Base-by-base conservation (phyloP, 345 rosid species). In the Ricinus communis region DNA sequence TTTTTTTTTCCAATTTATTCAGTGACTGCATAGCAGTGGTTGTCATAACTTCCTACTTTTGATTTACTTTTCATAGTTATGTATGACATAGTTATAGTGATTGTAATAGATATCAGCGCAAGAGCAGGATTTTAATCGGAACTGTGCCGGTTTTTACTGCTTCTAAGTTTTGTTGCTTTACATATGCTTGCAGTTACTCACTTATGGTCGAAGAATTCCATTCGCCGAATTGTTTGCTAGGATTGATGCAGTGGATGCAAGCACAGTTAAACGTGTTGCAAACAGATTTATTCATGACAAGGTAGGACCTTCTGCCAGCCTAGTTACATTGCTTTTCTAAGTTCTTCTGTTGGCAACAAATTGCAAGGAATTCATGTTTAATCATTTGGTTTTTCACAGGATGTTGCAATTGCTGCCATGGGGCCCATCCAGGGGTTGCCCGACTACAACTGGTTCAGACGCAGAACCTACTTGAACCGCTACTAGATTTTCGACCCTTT, bases 401-500 rank as follows among this genome's bases (percentile, higher is more conserved):
- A 96, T 85, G 50, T 96, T 67, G 98, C 95, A 43, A 93, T 96
- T 72, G 91, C 97, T 27, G 96, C 96, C 16, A 88, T 91, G 88
- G 99, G 99, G 4, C 98, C 99, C 19, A 81, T 96, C 85, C 96
- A 88, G 73, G 85, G 83, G 18, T 77, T 96, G 78, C 97, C 91
- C 0, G 96, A 96, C 77, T 96, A 96, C 88, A 93, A 89, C 85
- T 91, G 95, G 91, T 96, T 96, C 93, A 86, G 98, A 84, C 98
- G 99, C 83, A 85, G 98, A 72, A 93, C 99, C 69, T 96, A 91
- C 93, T 84, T 89, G 93, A 87, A 87, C 91, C 86, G 99, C 31
- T 91, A 96, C 86, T 96, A 85, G 75, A 74, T 21, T 73, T 3
- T 28, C 36, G 43, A 18, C 25, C 54, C 51, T 40, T 47, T 49